These are phyloP conservation scores for Claviceps digitariae DNA, from an alignment of 2,329 filamentous ascomycete genomes.

Conservation along the genomic window DNA sequence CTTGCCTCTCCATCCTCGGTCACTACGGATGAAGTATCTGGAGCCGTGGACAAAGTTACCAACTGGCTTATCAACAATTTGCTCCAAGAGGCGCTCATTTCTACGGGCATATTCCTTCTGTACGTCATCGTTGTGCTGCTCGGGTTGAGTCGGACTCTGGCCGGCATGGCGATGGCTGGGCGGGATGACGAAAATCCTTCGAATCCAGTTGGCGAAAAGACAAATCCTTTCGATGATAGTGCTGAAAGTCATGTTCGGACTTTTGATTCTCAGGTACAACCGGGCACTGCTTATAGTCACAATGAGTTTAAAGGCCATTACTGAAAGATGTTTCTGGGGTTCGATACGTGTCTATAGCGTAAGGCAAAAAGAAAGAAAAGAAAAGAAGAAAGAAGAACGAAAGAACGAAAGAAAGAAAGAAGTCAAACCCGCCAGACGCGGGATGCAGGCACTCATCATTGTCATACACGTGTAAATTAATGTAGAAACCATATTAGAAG, in stretches of 20 bases:
- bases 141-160: slow-evolving; percentile 54
- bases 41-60: slow-evolving; percentile 58
- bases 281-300: background rate
- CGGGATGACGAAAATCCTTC: slow-evolving; percentile 32
- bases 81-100: slow-evolving; percentile 66
- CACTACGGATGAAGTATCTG: slow-evolving; percentile 69
- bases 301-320: background rate
- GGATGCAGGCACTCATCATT: background rate
- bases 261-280: background rate
- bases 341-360: too few species aligned
- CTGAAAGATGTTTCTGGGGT: background rate
- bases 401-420: background rate
- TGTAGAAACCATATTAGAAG: background rate
- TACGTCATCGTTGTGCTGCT: slow-evolving; percentile 68
- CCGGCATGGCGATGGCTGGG: slow-evolving; percentile 45
- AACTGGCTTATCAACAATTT: slow-evolving; percentile 54
- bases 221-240: background rate
- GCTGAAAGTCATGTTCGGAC: background rate
- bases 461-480: background rate
- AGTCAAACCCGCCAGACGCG: too few species aligned
- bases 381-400: background rate
- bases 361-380: background rate
- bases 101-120: slow-evolving; percentile 56
- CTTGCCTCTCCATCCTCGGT: slow-evolving; percentile 61
- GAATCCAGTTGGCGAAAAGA: background rate